Conservation (phyloP, 257 asterid species). For the Mentha longifolia region DNA sequence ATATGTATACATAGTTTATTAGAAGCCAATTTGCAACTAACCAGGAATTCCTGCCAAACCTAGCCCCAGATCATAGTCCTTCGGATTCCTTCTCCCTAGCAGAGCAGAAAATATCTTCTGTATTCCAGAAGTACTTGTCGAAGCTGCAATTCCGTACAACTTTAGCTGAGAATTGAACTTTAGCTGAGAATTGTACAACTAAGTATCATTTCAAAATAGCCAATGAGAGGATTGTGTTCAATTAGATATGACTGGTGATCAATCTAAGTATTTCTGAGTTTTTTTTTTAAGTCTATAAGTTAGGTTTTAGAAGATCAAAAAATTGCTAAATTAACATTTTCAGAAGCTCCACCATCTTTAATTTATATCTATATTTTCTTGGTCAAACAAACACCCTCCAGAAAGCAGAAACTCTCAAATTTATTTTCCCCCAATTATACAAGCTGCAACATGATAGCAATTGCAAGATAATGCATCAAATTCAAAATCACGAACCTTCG, state of each 20-base stretch:
- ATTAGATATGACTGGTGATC: too few relatives aligned
- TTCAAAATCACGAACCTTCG: not conserved
- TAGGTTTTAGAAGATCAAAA: not conserved
- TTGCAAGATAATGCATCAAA: not conserved
- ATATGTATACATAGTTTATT: not conserved
- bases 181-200: too few relatives aligned
- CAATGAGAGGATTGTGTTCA: too few relatives aligned
- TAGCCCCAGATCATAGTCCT: not conserved
- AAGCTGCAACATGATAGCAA: not conserved
- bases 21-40: not conserved
- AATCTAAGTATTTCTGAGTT: not conserved
- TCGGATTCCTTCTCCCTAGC: not conserved
- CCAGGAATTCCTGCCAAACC: not conserved
- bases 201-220: too few relatives aligned
- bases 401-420: not conserved
- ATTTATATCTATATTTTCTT: too few relatives aligned
- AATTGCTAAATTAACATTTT: too few relatives aligned
- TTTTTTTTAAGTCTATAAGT: too few relatives aligned
- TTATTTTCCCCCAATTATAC: not conserved
- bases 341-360: too few relatives aligned
- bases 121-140: not conserved
- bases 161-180: not conserved
- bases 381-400: not conserved
- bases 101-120: slow-evolving; percentile 1
- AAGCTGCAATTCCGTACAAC: not conserved